Evolutionary conservation across 371 early-diverging fungal species (phyloP).

Genomic region (Chytridium lagenaria): DNA sequence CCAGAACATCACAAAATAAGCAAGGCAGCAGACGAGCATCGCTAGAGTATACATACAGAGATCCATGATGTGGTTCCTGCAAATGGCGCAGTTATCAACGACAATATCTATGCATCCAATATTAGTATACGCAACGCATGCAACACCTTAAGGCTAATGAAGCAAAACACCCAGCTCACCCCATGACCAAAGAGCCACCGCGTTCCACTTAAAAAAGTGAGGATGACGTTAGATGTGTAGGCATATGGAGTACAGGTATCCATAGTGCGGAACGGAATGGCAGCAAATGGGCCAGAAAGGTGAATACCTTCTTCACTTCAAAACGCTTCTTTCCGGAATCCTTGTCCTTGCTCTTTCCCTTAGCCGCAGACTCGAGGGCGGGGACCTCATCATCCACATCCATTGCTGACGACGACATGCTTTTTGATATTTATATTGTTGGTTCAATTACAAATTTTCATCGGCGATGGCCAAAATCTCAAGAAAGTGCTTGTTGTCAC

Average conservation of each 20-base stretch:
- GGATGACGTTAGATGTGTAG: constrained; percentile 10
- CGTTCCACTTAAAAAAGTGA: constrained; percentile 84
- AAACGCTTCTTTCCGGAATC: constrained; percentile 77
- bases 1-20: no score
- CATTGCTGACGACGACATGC: constrained; percentile 27
- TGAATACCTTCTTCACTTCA: constrained; percentile 90
- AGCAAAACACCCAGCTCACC: constrained; percentile 58
- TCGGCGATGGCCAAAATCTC: no score
- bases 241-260: background rate
- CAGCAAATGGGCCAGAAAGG: no score
- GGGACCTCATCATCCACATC: constrained; percentile 28
- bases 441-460: constrained; percentile 7
- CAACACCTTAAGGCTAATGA: background rate
- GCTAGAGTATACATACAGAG: constrained; percentile 77
- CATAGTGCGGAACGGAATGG: no score
- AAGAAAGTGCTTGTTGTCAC: no score
- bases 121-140: background rate
- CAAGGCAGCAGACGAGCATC: no score
- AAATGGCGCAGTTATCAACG: constrained; percentile 99
- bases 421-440: no score
- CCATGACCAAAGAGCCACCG: constrained; percentile 98
- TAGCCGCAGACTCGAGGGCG: constrained; percentile 36
- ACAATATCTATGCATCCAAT: constrained; percentile 78
- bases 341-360: constrained; percentile 63
- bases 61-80: constrained; percentile 99